Conservation (phyloP, 345 rosid genomes). For the Brassica nigra region DNA sequence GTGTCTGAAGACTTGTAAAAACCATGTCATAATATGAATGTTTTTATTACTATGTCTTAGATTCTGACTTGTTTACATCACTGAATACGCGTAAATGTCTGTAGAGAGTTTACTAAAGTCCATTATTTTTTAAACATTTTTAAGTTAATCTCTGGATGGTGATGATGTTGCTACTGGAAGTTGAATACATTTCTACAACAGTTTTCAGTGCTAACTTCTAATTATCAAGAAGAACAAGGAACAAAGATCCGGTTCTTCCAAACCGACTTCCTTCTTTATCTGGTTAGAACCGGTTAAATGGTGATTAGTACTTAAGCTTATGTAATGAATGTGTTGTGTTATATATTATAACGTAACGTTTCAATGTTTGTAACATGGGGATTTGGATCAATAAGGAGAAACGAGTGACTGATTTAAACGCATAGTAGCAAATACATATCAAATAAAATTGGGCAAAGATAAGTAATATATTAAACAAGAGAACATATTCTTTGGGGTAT, state of each 20-base stretch:
- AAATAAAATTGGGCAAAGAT: background rate
- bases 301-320: too few species aligned
- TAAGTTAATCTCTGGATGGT: background rate
- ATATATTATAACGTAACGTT: too few species aligned
- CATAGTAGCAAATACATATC: background rate
- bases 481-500: background rate
- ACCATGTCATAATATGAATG: background rate
- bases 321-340: background rate
- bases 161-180: background rate
- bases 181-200: slow-evolving; percentile 29
- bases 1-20: background rate
- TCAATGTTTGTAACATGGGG: background rate
- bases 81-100: slow-evolving; percentile 14
- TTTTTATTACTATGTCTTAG: background rate
- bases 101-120: slow-evolving; percentile 1
- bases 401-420: background rate
- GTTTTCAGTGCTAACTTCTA: slow-evolving; percentile 41
- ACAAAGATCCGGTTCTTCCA: slow-evolving; percentile 38
- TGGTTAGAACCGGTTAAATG: background rate
- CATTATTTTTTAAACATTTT: too few species aligned
- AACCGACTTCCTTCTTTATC: background rate
- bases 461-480: background rate
- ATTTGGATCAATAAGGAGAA: too few species aligned
- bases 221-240: slow-evolving; percentile 17
- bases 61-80: slow-evolving; percentile 5